These are phyloP conservation scores for Linderina pennispora DNA, from an alignment of 192 early-diverging fungal genomes.

Conservation along the genomic window DNA sequence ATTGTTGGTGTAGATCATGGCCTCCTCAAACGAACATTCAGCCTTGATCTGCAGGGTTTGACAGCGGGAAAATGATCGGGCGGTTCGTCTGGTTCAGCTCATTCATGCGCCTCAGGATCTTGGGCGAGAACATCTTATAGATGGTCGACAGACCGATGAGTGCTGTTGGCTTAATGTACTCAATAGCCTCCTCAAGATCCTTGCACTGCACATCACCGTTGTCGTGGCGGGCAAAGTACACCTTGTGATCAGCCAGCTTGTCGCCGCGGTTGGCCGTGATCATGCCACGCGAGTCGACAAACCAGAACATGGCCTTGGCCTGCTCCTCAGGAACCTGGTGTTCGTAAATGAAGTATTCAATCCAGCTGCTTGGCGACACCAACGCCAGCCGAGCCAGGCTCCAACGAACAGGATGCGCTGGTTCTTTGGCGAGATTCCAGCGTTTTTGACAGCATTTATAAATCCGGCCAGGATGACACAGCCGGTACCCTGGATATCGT, in stretches of 20 bases:
- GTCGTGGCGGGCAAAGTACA: conserved; percentile 82
- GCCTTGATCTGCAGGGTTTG: conserved; percentile 82
- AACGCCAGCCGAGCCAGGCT: conserved; percentile 90
- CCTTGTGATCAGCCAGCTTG: conserved; percentile 72
- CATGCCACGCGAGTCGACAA: conserved; percentile 90
- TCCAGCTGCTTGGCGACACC: conserved; percentile 90
- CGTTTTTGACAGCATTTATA: conserved; percentile 76
- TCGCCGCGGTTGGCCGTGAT: conserved; percentile 88
- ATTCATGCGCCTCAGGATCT: conserved; percentile 71
- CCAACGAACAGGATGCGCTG: conserved; percentile 93
- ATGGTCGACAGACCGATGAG: conserved; percentile 84
- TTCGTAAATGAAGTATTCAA: conserved; percentile 74
- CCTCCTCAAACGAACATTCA: conserved; percentile 31
- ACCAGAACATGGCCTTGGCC: conserved; percentile 57
- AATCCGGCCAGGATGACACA: conserved; percentile 91
- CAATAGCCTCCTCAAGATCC: conserved; percentile 65
- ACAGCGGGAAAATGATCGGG: conserved; percentile 88
- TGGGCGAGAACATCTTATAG: conserved; percentile 67
- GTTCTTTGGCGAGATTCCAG: conserved; percentile 57
- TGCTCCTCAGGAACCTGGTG: conserved; percentile 67
- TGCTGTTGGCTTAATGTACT: conserved; percentile 83
- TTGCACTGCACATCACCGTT: conserved; percentile 75
- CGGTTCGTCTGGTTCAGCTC: conserved; percentile 50
- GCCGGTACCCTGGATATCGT: conserved; percentile 64
- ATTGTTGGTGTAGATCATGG: conserved; percentile 74